A percentile compares a stretch with the other conserved stretches of the same genome.
Evolutionary conservation across 305 asterid species (phyloP).

Genomic region (Fraxinus velutina): DNA sequence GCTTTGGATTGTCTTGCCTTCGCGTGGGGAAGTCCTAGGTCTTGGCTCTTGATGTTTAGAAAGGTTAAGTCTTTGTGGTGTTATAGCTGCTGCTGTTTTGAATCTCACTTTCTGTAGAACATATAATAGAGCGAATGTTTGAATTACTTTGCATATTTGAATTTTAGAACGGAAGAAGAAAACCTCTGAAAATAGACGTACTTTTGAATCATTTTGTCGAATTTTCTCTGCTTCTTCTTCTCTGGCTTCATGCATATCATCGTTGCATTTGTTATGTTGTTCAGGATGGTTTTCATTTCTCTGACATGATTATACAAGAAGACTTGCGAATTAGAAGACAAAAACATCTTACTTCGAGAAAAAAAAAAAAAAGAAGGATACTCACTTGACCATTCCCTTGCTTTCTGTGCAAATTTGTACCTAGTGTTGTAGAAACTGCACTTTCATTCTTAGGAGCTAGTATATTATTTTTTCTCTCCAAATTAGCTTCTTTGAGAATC

Average conservation of each 20-base stretch:
- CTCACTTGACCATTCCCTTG: slow-evolving; percentile 45
- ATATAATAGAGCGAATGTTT: slow-evolving; percentile 6
- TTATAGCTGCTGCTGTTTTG: slow-evolving; percentile 28
- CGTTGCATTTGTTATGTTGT: neutral
- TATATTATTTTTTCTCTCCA: slow-evolving; percentile 45
- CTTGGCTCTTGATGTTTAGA: slow-evolving; percentile 24
- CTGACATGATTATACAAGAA: neutral
- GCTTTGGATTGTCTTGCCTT: slow-evolving; percentile 37
- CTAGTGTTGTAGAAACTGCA: slow-evolving; percentile 29
- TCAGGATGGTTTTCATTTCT: neutral
- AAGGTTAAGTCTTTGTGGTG: slow-evolving; percentile 27
- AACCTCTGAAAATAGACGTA: neutral
- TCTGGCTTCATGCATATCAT: neutral
- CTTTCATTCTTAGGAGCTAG: slow-evolving; percentile 29
- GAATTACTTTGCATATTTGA: neutral
- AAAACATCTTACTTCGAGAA: neutral
- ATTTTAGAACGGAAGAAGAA: neutral
- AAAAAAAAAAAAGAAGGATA: neutral
- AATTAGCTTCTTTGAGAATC: slow-evolving; percentile 72
- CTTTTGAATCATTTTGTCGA: neutral
- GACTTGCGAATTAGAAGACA: neutral
- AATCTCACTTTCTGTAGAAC: slow-evolving; percentile 32
- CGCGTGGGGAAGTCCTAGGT: slow-evolving; percentile 16
- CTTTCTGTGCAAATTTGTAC: slow-evolving; percentile 36
- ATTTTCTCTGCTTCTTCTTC: neutral